Conservation (phyloP, 257 asterid genomes). For the Anisodus acutangulus region DNA sequence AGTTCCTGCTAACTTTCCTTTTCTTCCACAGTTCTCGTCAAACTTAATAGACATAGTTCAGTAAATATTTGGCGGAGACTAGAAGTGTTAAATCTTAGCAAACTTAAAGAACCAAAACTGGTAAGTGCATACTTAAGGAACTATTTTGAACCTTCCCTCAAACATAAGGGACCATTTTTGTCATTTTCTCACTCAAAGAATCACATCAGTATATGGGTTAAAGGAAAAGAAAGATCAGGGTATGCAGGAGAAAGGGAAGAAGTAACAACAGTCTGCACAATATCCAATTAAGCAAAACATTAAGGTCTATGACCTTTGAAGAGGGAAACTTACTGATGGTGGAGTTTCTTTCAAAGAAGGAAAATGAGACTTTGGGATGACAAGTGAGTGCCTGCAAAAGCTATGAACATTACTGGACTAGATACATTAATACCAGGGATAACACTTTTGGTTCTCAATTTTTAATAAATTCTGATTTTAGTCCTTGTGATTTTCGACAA, state of each 20-base stretch:
- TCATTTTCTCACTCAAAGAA: background rate
- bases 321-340: conserved; percentile 67
- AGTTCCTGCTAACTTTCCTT: too few relatives aligned
- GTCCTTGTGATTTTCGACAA: too few relatives aligned
- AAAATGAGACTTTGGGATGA: conserved; percentile 88
- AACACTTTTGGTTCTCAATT: too few relatives aligned
- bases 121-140: too few relatives aligned
- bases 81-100: too few relatives aligned
- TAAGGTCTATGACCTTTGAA: background rate
- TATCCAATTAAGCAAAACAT: background rate
- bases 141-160: too few relatives aligned
- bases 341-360: conserved; percentile 84
- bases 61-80: too few relatives aligned
- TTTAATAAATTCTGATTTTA: too few relatives aligned
- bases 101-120: too few relatives aligned
- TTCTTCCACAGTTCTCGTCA: too few relatives aligned
- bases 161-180: too few relatives aligned
- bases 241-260: background rate
- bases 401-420: background rate
- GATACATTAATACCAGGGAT: background rate
- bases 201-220: background rate
- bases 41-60: too few relatives aligned
- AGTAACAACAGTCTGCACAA: background rate
- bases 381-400: conserved; percentile 75
- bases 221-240: conserved; percentile 11